A percentile compares a stretch with the other conserved stretches of the same genome.
These are phyloP conservation scores for Trichodelitschia bisporula DNA, from an alignment of 495 filamentous ascomycete genomes.

Conservation along the genomic window DNA sequence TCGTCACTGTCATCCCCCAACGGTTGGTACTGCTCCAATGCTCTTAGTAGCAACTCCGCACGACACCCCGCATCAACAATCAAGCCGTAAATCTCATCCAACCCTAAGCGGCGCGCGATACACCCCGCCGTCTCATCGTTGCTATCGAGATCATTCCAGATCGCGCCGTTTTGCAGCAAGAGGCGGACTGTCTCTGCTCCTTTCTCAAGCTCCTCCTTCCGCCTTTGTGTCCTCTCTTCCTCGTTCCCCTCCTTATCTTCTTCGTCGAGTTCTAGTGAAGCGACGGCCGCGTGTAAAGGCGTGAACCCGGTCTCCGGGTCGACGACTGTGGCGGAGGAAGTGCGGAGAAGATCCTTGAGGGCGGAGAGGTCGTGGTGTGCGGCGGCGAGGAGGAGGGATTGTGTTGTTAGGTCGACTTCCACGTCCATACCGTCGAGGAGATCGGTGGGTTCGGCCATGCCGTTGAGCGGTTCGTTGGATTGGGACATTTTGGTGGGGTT, in stretches of 20 bases:
- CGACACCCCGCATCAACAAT: conserved; percentile 82
- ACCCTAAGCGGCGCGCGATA: conserved; percentile 44
- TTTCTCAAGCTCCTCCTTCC: conserved; percentile 24
- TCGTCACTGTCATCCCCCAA: conserved; percentile 39
- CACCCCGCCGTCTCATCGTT: conserved; percentile 83
- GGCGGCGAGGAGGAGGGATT: conserved; percentile 45
- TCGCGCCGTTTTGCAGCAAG: conserved; percentile 65
- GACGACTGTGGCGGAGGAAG: conserved; percentile 45
- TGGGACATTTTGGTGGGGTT: too few relatives aligned
- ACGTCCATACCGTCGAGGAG: too few relatives aligned
- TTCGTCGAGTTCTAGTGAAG: conserved; percentile 37
- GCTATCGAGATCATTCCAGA: conserved; percentile 86
- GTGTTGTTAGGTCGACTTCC: conserved; percentile 11
- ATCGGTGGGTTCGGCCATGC: too few relatives aligned
- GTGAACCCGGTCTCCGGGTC: conserved; percentile 69
- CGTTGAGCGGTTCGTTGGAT: too few relatives aligned
- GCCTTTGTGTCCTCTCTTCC: conserved; percentile 2
- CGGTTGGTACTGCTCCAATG: conserved; percentile 32
- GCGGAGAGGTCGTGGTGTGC: conserved; percentile 56
- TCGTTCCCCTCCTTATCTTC: conserved; percentile 3
- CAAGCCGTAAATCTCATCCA: conserved; percentile 52
- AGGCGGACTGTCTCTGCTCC: conserved; percentile 43
- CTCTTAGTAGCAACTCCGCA: conserved; percentile 53
- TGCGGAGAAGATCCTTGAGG: conserved; percentile 45
- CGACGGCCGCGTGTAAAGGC: conserved; percentile 76